Conservation (phyloP, 768 basidiomycete species). For the Pisolithus sp. region DNA sequence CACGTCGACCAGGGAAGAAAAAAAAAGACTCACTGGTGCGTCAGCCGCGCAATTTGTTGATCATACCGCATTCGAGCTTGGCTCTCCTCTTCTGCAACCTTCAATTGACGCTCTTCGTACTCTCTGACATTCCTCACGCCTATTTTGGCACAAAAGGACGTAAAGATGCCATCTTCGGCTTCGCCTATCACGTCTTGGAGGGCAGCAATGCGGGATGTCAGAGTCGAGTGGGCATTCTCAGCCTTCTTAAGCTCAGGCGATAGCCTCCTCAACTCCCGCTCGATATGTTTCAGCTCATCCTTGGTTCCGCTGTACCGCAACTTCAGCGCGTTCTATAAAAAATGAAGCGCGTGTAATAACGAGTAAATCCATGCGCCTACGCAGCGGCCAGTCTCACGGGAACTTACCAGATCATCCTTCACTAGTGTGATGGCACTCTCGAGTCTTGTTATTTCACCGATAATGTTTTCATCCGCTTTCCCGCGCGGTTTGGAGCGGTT, state of each 20-base stretch:
- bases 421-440: slow-evolving; percentile 71
- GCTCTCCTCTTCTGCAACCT: slow-evolving; percentile 82
- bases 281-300: slow-evolving; percentile 78
- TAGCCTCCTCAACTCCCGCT: slow-evolving; percentile 60
- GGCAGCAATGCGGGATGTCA: slow-evolving; percentile 49
- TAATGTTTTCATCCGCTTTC: slow-evolving; percentile 75
- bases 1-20: neutral
- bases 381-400: neutral
- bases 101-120: slow-evolving; percentile 89
- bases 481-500: slow-evolving; percentile 75
- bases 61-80: slow-evolving; percentile 78
- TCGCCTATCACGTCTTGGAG: slow-evolving; percentile 56
- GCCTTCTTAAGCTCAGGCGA: slow-evolving; percentile 71
- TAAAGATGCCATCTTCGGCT: slow-evolving; percentile 79
- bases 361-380: neutral
- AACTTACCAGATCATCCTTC: slow-evolving; percentile 75
- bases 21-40: slow-evolving; percentile 62
- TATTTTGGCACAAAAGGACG: slow-evolving; percentile 72
- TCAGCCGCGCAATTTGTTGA: slow-evolving; percentile 79
- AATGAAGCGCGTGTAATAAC: neutral
- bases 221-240: slow-evolving; percentile 41
- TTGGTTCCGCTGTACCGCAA: slow-evolving; percentile 70
- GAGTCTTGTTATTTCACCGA: slow-evolving; percentile 69
- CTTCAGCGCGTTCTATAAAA: slow-evolving; percentile 66
- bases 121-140: slow-evolving; percentile 79